These are phyloP conservation scores for Podospora fimiseda DNA, from an alignment of 495 filamentous ascomycete genomes.

Conservation along the genomic window DNA sequence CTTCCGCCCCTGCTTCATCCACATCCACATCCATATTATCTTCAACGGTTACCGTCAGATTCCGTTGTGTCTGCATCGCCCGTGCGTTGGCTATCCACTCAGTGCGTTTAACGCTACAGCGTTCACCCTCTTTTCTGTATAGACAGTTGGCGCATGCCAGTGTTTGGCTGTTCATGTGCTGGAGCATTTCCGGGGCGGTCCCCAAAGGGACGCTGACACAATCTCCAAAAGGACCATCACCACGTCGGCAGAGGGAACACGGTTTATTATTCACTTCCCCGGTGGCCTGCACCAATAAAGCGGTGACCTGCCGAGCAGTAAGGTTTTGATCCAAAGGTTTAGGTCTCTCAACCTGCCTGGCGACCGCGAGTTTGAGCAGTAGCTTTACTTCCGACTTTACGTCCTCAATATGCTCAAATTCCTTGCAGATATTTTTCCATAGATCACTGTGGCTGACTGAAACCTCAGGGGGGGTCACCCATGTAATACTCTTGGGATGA, in stretches of 20 bases:
- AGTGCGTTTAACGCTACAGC: constrained; percentile 7
- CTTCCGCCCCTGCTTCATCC: too few relatives aligned
- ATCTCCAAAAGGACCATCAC: not conserved
- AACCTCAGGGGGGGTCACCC: too few relatives aligned
- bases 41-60: too few relatives aligned
- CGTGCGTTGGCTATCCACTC: not conserved
- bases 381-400: too few relatives aligned
- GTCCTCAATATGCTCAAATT: too few relatives aligned
- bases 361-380: too few relatives aligned
- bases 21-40: too few relatives aligned
- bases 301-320: not conserved
- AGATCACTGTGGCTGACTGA: too few relatives aligned
- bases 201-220: constrained; percentile 1
- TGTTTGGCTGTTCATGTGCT: not conserved
- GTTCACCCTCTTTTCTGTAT: not conserved
- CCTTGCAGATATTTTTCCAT: too few relatives aligned
- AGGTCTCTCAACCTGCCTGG: too few relatives aligned
- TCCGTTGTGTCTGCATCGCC: too few relatives aligned
- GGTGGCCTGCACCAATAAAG: constrained; percentile 5
- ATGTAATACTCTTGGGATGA: too few relatives aligned
- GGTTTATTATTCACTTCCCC: not conserved
- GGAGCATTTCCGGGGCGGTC: not conserved
- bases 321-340: not conserved
- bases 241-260: constrained; percentile 12
- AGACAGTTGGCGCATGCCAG: constrained; percentile 13